Base-by-base conservation (phyloP, 768 basidiomycete species). In the Suillus weaverae region DNA sequence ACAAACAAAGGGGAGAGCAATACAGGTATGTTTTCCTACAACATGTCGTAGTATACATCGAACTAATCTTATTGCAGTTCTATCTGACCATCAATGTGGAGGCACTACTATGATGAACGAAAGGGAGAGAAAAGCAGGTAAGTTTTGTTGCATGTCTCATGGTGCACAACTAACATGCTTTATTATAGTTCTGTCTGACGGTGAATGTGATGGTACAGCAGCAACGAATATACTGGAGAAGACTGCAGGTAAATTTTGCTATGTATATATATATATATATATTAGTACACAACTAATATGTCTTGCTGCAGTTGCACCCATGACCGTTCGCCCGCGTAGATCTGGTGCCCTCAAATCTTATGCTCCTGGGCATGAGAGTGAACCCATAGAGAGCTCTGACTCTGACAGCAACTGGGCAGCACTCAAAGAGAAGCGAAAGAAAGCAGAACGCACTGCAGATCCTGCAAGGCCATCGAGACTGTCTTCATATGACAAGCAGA, bases 181-280 rank as follows among this genome's bases (percentile, higher is more conserved):
- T 54, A 54, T 54, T 33, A 4, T 11, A 54, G 53, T 33, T 54
- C 18, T 10, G 0, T 54, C 53, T 10, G 9, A 53, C 2, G 51
- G 51, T 53, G 32, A 53, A 53, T 32, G 51, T 53, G 51, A 53
- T 53, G 51, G 51, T 53, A 10, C 51, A 20, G 30, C 51, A 53
- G 16, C 2, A 1, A 53, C 51, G 18, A 53, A 9, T 10, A 20
- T 20, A 53, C 32, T 5, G 53, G 32, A 54, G 32, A 33, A 54
- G 32, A 33, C 53, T 33, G 2, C 32, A 54, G 53, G 53, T 54
- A 54, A 53, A 18, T 44, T 44, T 46, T 46, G 44, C 46, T 48
- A 48, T 33, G 33, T 54, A 54, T 54, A 33, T 54, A 5, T 4
- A n/a, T 48, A 48, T 33, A 54, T 54, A 54, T 54, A 33, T 54